phyloP scores from a whole-genome alignment of 1,284 basidiomycete genomes.

The Inonotus obliquus region DNA sequence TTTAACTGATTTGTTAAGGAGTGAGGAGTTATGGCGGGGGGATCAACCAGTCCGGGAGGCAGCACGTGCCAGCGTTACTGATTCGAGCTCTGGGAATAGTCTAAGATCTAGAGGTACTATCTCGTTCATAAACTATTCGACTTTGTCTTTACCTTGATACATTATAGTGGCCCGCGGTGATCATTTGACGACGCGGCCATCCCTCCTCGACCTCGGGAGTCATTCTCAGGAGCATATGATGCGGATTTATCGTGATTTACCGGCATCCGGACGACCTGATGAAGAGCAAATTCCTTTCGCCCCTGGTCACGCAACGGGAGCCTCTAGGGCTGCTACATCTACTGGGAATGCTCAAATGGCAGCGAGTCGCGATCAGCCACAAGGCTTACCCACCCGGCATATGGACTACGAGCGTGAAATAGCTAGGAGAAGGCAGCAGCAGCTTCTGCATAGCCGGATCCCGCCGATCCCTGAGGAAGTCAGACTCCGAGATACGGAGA shows the following conservation, averaged over 20 bases:
- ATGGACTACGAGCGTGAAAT: not conserved
- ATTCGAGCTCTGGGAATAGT: not conserved
- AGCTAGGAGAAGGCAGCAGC: not conserved
- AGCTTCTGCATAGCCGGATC: not conserved
- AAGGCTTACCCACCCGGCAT: not conserved
- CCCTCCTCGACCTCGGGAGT: not conserved
- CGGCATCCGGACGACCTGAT: not conserved
- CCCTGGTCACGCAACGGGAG: not conserved
- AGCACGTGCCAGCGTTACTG: not conserved
- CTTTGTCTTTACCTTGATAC: not conserved
- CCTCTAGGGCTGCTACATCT: not conserved
- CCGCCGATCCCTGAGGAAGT: not conserved
- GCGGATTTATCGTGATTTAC: not conserved
- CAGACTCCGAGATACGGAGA: not conserved
- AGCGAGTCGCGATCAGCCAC: not conserved
- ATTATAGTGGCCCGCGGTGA: not conserved
- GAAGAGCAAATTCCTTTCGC: not conserved
- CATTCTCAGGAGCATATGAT: not conserved
- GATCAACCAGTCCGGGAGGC: not conserved
- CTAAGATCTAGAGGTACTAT: constrained; percentile 1
- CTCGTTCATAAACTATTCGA: not conserved
- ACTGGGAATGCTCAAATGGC: not conserved
- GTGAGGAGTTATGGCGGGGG: not conserved
- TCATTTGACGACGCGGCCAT: not conserved
- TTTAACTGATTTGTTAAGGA: not conserved